A percentile compares a stretch with the other conserved stretches of the same genome.
Conservation (phyloP, 2,329 filamentous ascomycete genomes). For the Colletotrichum orbiculare region DNA sequence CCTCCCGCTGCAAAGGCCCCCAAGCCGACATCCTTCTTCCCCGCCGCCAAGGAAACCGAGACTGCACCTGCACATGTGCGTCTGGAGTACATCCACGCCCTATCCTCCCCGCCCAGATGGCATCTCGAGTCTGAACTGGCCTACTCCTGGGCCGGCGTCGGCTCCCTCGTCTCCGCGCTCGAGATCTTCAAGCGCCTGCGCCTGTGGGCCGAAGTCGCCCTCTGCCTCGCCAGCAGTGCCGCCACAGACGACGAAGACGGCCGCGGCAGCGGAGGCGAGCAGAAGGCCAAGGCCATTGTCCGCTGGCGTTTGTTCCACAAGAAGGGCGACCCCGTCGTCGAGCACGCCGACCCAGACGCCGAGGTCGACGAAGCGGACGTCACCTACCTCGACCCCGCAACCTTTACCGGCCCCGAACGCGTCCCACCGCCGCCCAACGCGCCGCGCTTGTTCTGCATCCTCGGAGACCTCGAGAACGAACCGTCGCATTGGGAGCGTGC, state of each 20-base stretch:
- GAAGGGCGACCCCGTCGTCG: slow-evolving; percentile 50
- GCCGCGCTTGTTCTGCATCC: slow-evolving; percentile 89
- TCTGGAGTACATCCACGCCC: slow-evolving; percentile 83
- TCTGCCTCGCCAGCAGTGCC: slow-evolving; percentile 79
- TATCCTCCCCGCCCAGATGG: slow-evolving; percentile 89
- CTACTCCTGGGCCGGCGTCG: slow-evolving; percentile 89
- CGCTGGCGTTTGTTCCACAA: slow-evolving; percentile 82
- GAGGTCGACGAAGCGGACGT: slow-evolving; percentile 58
- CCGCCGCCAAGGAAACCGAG: slow-evolving; percentile 78
- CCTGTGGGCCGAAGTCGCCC: slow-evolving; percentile 93
- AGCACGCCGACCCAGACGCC: slow-evolving; percentile 55
- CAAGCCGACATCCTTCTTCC: slow-evolving; percentile 82
- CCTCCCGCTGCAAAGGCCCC: slow-evolving; percentile 35
- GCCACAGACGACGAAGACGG: slow-evolving; percentile 66
- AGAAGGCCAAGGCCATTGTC: slow-evolving; percentile 81
- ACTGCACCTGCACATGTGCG: slow-evolving; percentile 82
- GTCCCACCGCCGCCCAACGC: slow-evolving; percentile 82
- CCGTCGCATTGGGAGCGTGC: slow-evolving; percentile 82
- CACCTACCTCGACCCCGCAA: slow-evolving; percentile 63
- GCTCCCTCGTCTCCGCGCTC: slow-evolving; percentile 87
- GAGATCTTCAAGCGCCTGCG: slow-evolving; percentile 95
- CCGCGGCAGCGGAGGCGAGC: slow-evolving; percentile 72
- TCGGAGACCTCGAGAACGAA: slow-evolving; percentile 87
- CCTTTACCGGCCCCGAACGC: slow-evolving; percentile 72
- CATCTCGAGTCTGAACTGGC: slow-evolving; percentile 94